Percentiles rank a stretch among this genome's conserved stretches.
Conservation (phyloP, 164 flowering plant species). For the Vitis rupestris region DNA sequence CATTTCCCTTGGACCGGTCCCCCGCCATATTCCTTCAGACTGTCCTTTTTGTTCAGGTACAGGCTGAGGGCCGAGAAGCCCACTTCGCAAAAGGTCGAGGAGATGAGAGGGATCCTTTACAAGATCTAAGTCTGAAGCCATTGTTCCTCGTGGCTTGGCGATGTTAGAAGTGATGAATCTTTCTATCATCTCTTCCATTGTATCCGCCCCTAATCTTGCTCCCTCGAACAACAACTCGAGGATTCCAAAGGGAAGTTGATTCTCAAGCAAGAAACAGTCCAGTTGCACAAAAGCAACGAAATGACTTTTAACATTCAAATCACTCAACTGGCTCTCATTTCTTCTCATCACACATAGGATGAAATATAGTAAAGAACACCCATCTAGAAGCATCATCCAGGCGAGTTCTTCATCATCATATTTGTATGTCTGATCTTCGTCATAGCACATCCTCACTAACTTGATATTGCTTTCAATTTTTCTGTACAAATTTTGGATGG, state of each 20-base stretch:
- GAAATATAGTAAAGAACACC: not conserved
- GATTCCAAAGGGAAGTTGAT: constrained; percentile 10
- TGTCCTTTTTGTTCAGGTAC: no score
- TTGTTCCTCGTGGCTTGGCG: no score
- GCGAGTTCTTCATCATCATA: not conserved
- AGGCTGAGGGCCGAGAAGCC: no score
- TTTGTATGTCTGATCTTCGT: not conserved
- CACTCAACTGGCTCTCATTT: no score
- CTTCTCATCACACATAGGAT: not conserved
- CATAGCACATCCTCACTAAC: not conserved
- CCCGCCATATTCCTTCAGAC: no score
- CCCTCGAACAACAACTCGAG: not conserved
- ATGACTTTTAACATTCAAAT: not conserved
- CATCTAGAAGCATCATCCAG: not conserved
- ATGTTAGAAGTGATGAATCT: not conserved
- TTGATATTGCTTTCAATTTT: no score
- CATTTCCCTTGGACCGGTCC: no score
- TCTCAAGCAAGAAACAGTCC: constrained; percentile 16
- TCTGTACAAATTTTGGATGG: no score
- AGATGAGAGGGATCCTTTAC: no score
- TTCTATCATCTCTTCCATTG: not conserved
- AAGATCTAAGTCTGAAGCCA: no score
- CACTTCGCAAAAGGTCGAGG: no score
- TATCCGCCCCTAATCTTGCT: not conserved
- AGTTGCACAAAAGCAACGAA: not conserved